Percentiles rank a stretch among this genome's conserved stretches.
Evolutionary conservation across 2,329 filamentous ascomycete species (phyloP).

Genomic region (Cordyceps farinosa): DNA sequence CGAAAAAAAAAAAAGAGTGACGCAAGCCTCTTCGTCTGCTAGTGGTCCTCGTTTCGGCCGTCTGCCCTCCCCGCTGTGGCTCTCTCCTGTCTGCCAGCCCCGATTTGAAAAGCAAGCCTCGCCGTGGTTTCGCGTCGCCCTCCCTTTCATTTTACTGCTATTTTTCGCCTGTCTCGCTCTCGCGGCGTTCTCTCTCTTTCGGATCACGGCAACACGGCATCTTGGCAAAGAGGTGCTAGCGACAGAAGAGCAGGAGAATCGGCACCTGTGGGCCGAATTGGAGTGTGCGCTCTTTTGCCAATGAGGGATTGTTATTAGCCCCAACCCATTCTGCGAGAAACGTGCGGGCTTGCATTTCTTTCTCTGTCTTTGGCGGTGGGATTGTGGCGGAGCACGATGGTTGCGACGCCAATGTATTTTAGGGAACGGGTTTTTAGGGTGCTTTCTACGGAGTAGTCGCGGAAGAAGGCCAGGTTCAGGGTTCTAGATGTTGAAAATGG

Average conservation of each 20-base stretch:
- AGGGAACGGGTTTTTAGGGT: not conserved
- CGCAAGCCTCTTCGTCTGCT: constrained; percentile 14
- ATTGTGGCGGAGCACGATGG: constrained; percentile 9
- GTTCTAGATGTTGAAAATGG: not conserved
- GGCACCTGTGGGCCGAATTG: constrained; percentile 9
- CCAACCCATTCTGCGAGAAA: not conserved
- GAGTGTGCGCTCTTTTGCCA: not conserved
- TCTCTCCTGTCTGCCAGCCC: not conserved
- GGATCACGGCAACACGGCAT: constrained; percentile 16
- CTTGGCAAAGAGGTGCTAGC: constrained; percentile 15
- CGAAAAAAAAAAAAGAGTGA: constrained; percentile 3
- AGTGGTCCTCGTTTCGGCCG: not conserved
- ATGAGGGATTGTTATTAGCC: not conserved
- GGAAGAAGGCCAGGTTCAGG: not conserved
- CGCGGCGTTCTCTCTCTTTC: not conserved
- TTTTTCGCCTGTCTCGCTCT: too few relatives aligned
- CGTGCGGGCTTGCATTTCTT: not conserved
- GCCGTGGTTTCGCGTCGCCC: not conserved
- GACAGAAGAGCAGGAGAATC: constrained; percentile 3
- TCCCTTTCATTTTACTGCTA: not conserved
- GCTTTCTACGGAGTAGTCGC: not conserved
- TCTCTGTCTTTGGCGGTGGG: not conserved
- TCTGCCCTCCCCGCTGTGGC: not conserved
- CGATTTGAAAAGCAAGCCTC: not conserved
- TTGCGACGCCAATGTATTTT: not conserved